phyloP scores from a whole-genome alignment of 2,329 filamentous ascomycete species.

The Purpureocillium takamizusanense region DNA sequence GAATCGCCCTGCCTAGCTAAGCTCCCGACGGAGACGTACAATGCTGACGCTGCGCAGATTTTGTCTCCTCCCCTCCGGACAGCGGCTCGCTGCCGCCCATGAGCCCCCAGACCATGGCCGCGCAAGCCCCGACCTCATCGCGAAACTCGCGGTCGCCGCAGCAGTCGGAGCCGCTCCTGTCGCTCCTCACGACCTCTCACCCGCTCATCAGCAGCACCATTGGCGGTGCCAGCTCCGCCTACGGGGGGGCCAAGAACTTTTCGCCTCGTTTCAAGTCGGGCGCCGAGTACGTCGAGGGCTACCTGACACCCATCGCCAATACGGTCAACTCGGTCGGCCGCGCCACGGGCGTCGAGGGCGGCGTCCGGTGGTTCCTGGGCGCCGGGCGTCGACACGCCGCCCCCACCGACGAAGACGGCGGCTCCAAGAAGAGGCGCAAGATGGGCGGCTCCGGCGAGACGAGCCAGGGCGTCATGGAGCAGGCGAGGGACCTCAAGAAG shows the following conservation, averaged over 20 bases:
- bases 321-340: constrained; percentile 78
- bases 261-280: constrained; percentile 83
- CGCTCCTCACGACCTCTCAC: constrained; percentile 80
- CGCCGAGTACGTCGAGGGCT: constrained; percentile 84
- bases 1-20: constrained; percentile 12
- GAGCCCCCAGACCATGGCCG: constrained; percentile 15
- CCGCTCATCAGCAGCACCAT: constrained; percentile 80
- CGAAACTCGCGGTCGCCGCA: constrained; percentile 26
- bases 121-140: constrained; percentile 3
- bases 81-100: constrained; percentile 31
- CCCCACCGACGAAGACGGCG: constrained; percentile 36
- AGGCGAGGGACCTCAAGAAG: constrained; percentile 1
- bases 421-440: constrained; percentile 51
- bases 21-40: background rate
- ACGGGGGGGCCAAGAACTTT: constrained; percentile 81
- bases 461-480: constrained; percentile 9
- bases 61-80: constrained; percentile 53
- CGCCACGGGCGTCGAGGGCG: constrained; percentile 79
- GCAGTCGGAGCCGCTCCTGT: constrained; percentile 74
- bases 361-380: constrained; percentile 75
- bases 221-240: constrained; percentile 74
- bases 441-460: constrained; percentile 32
- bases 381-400: constrained; percentile 42
- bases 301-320: constrained; percentile 76
- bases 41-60: constrained; percentile 36